Evolutionary conservation across 2,329 filamentous ascomycete genomes (phyloP).

Genomic region (Acrodontium crateriforme): DNA sequence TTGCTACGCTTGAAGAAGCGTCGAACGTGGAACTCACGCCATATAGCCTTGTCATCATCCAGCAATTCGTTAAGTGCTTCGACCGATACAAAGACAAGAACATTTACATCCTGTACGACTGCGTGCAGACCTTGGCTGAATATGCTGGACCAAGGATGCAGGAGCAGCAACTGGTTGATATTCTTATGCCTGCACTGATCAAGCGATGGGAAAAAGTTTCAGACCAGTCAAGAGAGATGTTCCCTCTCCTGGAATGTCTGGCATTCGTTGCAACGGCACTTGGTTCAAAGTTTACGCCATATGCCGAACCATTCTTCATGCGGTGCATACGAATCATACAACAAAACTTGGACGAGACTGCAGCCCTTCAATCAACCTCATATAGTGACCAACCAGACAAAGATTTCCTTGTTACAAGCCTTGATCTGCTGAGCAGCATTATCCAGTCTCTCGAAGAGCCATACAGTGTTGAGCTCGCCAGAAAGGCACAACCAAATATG

Average conservation of each 20-base stretch:
- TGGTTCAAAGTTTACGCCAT: slow-evolving; percentile 67
- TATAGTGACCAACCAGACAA: slow-evolving; percentile 73
- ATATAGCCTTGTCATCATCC: slow-evolving; percentile 80
- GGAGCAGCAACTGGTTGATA: slow-evolving; percentile 63
- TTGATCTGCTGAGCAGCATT: slow-evolving; percentile 85
- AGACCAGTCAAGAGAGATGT: slow-evolving; percentile 84
- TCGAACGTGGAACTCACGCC: slow-evolving; percentile 66
- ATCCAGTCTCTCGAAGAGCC: slow-evolving; percentile 71
- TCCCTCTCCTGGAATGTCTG: slow-evolving; percentile 88
- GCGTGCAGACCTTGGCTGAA: slow-evolving; percentile 91
- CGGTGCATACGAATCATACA: slow-evolving; percentile 87
- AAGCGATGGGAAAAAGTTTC: slow-evolving; percentile 73
- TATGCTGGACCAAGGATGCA: slow-evolving; percentile 72
- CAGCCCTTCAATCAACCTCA: slow-evolving; percentile 52
- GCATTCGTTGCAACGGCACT: slow-evolving; percentile 87
- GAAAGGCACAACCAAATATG: slow-evolving; percentile 63
- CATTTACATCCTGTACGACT: slow-evolving; percentile 98
- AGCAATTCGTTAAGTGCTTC: slow-evolving; percentile 87
- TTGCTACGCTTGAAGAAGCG: slow-evolving; percentile 91
- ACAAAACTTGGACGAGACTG: slow-evolving; percentile 69
- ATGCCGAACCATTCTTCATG: slow-evolving; percentile 71
- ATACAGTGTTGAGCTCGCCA: slow-evolving; percentile 64
- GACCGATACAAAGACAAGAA: slow-evolving; percentile 94
- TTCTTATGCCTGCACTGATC: slow-evolving; percentile 88
- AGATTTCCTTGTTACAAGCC: slow-evolving; percentile 89